Base-by-base conservation (phyloP, 768 basidiomycete species). In the Mycena polygramma region DNA sequence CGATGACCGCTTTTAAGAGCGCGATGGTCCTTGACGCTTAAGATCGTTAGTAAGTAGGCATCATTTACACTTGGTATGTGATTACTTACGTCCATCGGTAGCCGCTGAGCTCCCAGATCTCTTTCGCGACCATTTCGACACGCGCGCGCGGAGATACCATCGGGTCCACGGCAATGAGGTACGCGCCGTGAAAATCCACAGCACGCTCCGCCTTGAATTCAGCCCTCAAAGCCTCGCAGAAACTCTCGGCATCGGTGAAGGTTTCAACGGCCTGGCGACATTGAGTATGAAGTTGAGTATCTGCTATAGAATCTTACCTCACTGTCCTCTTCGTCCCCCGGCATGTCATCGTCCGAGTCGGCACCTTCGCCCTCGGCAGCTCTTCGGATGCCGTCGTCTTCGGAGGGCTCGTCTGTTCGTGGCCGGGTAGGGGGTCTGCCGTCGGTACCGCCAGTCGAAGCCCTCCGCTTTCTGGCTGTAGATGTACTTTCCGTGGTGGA, bases 71-170 rank as follows among this genome's bases (percentile, higher is more conserved):
- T n/a, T n/a, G n/a, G n/a, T n/a, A n/a, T n/a, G n/a, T n/a, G n/a
- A n/a, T n/a, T n/a, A n/a, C n/a, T 71, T 69, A 79, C 68, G 73
- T 76, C 64, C 78, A 80, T 52, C 76, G 49, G 45, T 78, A 77
- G 26, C 75, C 75, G 36, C 76, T 79, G 7, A 76, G 36, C 36
- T 71, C 57, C 77, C 77, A 78, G 10, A 80, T 57, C 41, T 80
- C 76, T 2, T 64, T 7, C 2, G 64, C 63, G 7, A 70, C 63
- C 72, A 76, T 74, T 14, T 72, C 45, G 9, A 71, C 74, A 17
- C 68, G 71, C 37, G 75, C 66, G 52, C 70, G 69, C 22, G 71
- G 63, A 30, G 57, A 35, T 7, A 76, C 73, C 26, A 69, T 26
- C 35, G 68, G 49, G 70, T 78, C 75, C 4, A 55, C 66, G 20